Percentiles rank a stretch among this genome's conserved stretches.
These are phyloP conservation scores for Lumnitzera littorea DNA, from an alignment of 345 rosid species.

Conservation along the genomic window DNA sequence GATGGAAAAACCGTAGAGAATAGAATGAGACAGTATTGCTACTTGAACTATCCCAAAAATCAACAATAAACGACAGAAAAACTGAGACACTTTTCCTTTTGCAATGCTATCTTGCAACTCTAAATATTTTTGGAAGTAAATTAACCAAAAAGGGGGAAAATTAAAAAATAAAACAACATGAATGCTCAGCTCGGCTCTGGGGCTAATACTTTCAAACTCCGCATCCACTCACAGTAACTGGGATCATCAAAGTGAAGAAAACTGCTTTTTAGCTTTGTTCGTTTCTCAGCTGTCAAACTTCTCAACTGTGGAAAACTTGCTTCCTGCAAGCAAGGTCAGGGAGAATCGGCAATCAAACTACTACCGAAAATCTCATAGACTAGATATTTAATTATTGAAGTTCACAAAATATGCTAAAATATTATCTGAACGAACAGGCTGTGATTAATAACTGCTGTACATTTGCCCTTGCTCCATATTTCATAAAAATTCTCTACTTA, in stretches of 20 bases:
- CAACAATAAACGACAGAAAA: not conserved
- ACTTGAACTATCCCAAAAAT: not conserved
- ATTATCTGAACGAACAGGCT: too few relatives aligned
- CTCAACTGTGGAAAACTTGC: conserved; percentile 87
- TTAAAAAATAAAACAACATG: not conserved
- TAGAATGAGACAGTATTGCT: too few relatives aligned
- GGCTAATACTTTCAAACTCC: conserved; percentile 65
- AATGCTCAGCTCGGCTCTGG: conserved; percentile 49
- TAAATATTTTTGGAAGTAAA: not conserved
- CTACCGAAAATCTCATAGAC: not conserved
- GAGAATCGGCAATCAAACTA: not conserved
- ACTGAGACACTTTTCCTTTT: not conserved
- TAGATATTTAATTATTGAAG: not conserved
- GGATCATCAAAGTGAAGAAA: conserved; percentile 85
- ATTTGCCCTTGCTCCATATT: too few relatives aligned
- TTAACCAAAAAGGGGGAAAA: not conserved
- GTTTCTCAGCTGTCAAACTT: conserved; percentile 52
- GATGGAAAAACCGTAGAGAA: too few relatives aligned
- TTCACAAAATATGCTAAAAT: not conserved
- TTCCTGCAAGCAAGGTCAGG: conserved; percentile 42
- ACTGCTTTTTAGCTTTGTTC: conserved; percentile 72
- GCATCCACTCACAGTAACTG: conserved; percentile 92
- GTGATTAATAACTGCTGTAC: too few relatives aligned
- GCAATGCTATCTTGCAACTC: not conserved
- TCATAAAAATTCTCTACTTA: too few relatives aligned